These are phyloP conservation scores for Dactylonectria estremocensis DNA, from an alignment of 2,329 filamentous ascomycete genomes.

Conservation along the genomic window DNA sequence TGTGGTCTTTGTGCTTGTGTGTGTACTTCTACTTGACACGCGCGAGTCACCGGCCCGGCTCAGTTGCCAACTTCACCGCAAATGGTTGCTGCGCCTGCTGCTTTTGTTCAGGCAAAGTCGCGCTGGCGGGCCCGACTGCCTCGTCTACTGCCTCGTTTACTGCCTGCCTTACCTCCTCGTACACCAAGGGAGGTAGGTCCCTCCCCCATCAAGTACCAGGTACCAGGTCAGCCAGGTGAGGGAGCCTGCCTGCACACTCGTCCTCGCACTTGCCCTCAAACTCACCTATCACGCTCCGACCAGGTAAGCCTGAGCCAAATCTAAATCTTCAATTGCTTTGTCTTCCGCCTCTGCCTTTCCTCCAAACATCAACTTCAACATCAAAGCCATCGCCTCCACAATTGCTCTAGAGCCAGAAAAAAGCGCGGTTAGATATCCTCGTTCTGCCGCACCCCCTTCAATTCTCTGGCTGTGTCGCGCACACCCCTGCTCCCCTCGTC, in stretches of 20 bases:
- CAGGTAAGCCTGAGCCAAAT: not conserved
- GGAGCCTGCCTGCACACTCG: not conserved
- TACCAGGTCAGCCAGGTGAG: too few relatives aligned
- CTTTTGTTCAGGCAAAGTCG: conserved; percentile 24
- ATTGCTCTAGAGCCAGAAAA: conserved; percentile 19
- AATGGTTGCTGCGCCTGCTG: conserved; percentile 11
- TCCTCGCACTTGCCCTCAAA: too few relatives aligned
- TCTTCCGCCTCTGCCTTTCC: conserved; percentile 22
- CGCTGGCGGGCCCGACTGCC: conserved; percentile 19
- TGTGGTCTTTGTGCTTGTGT: not conserved
- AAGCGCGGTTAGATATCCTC: conserved; percentile 14
- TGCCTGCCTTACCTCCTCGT: too few relatives aligned
- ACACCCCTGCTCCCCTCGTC: conserved; percentile 41
- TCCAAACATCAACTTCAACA: conserved; percentile 15
- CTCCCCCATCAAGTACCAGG: too few relatives aligned
- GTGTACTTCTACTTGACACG: not conserved
- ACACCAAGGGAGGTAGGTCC: too few relatives aligned
- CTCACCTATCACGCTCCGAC: not conserved
- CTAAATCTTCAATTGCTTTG: conserved; percentile 17
- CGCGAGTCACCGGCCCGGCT: conserved; percentile 13
- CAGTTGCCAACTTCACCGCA: not conserved
- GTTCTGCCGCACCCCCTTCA: conserved; percentile 12
- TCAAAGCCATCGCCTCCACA: conserved; percentile 14
- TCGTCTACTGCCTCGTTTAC: not conserved
- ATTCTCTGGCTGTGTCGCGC: conserved; percentile 40